Evolutionary conservation across 495 filamentous ascomycete genomes (phyloP).

Genomic region (Trypethelium eluteriae): DNA sequence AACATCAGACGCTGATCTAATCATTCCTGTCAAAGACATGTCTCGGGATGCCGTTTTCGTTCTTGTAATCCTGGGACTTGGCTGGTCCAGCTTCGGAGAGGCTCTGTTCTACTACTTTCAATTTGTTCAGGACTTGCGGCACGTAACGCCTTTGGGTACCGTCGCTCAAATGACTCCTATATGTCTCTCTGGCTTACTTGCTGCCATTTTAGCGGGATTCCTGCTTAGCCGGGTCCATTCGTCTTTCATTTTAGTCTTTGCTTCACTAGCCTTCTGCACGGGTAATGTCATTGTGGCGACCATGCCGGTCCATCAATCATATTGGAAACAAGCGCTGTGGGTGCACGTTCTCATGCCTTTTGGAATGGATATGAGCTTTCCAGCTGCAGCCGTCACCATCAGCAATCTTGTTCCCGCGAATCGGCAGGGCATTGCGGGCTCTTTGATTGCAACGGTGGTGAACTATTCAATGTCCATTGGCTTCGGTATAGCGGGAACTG

Average conservation of each 20-base stretch:
- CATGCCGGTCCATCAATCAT: no score
- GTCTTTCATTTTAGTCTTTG: constrained; percentile 45
- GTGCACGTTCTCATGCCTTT: no score
- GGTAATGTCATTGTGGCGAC: constrained; percentile 40
- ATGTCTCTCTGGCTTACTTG: constrained; percentile 35
- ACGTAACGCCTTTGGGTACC: constrained; percentile 34
- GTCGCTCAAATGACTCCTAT: constrained; percentile 38
- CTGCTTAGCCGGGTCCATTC: constrained; percentile 35
- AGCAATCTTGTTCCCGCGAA: constrained; percentile 32
- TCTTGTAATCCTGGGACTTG: constrained; percentile 47
- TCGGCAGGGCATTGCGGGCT: constrained; percentile 33
- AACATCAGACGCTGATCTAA: constrained; percentile 40
- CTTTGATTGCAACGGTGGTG: constrained; percentile 4
- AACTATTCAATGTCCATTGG: constrained; percentile 12
- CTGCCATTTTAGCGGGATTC: constrained; percentile 38
- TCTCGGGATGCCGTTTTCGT: constrained; percentile 45
- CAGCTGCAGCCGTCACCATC: constrained; percentile 23
- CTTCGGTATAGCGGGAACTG: constrained; percentile 8
- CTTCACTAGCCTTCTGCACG: constrained; percentile 39
- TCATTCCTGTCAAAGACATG: constrained; percentile 39
- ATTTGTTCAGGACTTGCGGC: constrained; percentile 24
- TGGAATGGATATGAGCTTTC: constrained; percentile 21
- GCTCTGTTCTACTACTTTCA: constrained; percentile 40
- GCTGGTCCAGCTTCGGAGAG: constrained; percentile 57
- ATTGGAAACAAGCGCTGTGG: no score